phyloP scores from a whole-genome alignment of 2,329 filamentous ascomycete genomes.

The Juglanconis juglandina region DNA sequence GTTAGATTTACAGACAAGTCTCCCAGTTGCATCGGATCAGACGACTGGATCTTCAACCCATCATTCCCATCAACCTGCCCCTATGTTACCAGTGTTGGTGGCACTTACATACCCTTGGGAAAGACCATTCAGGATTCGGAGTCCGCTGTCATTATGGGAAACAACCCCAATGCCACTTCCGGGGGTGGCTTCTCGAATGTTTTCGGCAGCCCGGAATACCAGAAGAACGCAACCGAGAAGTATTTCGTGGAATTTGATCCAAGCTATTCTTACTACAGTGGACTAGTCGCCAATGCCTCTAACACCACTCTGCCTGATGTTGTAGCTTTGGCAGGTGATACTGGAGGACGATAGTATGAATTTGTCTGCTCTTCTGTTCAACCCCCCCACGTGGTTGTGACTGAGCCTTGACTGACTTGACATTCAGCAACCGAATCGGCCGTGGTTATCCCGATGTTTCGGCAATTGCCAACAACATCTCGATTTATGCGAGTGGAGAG shows the following conservation, averaged over 20 bases:
- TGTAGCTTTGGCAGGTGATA: constrained; percentile 3
- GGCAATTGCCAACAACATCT: constrained; percentile 25
- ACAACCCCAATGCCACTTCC: constrained; percentile 24
- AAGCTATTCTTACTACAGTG: constrained; percentile 20
- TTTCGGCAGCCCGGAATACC: constrained; percentile 41
- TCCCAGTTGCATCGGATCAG: constrained; percentile 28
- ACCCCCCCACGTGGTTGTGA: no score
- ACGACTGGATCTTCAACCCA: constrained; percentile 43
- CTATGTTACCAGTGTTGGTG: constrained; percentile 30
- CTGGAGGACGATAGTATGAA: constrained; percentile 16
- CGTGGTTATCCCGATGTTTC: constrained; percentile 27
- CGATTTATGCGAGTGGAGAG: constrained; percentile 24
- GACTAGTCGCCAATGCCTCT: constrained; percentile 5
- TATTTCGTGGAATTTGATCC: constrained; percentile 33
- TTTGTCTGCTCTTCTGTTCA: constrained; percentile 7
- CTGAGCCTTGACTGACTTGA: no score
- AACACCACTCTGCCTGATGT: constrained; percentile 17
- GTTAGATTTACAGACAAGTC: background rate
- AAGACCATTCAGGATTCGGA: constrained; percentile 19
- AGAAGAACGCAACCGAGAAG: constrained; percentile 34
- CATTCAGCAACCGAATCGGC: constrained; percentile 19
- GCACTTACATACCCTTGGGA: constrained; percentile 12
- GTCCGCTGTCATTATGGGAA: constrained; percentile 10
- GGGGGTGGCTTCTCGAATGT: constrained; percentile 46
- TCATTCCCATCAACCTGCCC: constrained; percentile 48